phyloP scores from a whole-genome alignment of 2,329 filamentous ascomycete genomes.

The Paecilomyces fulvus region DNA sequence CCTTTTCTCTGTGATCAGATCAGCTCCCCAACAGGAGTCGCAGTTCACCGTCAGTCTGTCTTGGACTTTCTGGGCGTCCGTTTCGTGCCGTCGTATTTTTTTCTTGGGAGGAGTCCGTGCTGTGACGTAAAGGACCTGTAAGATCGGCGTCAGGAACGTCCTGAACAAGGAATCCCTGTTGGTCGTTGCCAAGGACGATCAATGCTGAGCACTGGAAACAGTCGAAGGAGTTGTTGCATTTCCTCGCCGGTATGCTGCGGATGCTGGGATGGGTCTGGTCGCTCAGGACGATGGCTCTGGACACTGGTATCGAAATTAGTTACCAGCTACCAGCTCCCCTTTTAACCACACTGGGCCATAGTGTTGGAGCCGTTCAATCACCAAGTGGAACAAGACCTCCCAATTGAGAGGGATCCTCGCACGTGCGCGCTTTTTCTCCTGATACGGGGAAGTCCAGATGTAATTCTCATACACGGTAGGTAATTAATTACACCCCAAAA shows the following conservation, averaged over 20 bases:
- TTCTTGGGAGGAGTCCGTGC: not conserved
- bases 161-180: not conserved
- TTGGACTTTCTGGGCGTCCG: not conserved
- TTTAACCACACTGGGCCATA: not conserved
- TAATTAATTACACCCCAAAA: not conserved
- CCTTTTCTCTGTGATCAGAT: not conserved
- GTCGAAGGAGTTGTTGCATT: not conserved
- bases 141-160: not conserved
- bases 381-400: not conserved
- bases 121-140: conserved; percentile 8
- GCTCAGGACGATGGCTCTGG: not conserved
- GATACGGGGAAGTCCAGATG: not conserved
- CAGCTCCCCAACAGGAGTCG: not conserved
- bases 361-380: not conserved
- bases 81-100: not conserved
- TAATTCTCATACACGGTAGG: too few relatives aligned
- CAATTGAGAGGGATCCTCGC: not conserved
- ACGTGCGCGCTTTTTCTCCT: not conserved
- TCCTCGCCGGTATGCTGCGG: not conserved
- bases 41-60: not conserved
- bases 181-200: conserved; percentile 1
- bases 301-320: not conserved
- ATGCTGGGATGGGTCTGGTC: not conserved
- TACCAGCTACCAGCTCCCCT: not conserved
- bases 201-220: too few relatives aligned